phyloP scores from a whole-genome alignment of 345 rosid genomes.

The Acer saccharum region DNA sequence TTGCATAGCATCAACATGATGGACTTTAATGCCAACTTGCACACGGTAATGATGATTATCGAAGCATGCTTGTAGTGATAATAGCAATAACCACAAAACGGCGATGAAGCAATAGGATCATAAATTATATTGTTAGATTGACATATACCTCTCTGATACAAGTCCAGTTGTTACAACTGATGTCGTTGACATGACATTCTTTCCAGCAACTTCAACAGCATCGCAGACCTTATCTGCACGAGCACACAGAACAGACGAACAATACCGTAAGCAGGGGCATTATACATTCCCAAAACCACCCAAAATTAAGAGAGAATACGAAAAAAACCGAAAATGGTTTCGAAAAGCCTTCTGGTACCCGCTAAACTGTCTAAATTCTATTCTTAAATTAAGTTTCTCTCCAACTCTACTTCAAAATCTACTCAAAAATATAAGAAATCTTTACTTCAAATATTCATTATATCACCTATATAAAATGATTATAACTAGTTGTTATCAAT shows the following conservation, averaged over 20 bases:
- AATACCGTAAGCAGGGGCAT: neutral
- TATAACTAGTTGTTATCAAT: no score
- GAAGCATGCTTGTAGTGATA: neutral
- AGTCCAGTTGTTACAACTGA: constrained; percentile 85
- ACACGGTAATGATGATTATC: neutral
- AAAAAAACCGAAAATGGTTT: neutral
- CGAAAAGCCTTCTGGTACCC: neutral
- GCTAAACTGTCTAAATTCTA: neutral
- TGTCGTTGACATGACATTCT: constrained; percentile 85
- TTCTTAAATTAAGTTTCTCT: no score
- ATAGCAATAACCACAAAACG: neutral
- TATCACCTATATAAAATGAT: no score
- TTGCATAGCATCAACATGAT: neutral
- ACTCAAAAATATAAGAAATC: no score
- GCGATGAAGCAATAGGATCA: neutral
- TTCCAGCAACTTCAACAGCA: constrained; percentile 94
- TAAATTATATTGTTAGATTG: neutral
- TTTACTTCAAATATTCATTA: no score
- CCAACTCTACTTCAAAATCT: no score
- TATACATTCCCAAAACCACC: neutral
- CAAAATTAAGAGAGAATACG: neutral
- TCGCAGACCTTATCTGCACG: constrained; percentile 73
- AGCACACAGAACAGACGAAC: neutral
- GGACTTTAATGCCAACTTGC: constrained; percentile 14
- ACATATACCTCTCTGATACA: constrained; percentile 65